Base-by-base conservation (phyloP, 139 green algal species). In the Prasinococcaceae sp. region DNA sequence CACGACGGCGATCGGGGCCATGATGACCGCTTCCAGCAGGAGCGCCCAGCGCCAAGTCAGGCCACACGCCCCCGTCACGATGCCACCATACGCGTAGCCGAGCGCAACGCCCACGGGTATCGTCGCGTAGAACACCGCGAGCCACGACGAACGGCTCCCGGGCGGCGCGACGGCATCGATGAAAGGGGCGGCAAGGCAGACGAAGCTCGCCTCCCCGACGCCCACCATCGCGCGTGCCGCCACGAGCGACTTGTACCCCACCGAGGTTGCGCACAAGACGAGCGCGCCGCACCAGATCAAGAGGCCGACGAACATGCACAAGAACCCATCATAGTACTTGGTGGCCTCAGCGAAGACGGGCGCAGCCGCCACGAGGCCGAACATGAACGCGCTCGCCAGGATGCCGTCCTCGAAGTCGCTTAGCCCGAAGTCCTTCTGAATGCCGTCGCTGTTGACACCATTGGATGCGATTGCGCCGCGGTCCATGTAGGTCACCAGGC, bases 391-490 rank as follows among this genome's bases (percentile, higher is more conserved):
- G 3, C 82, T 76, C 0, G 83, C 76, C 25, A 96, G 70, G 32
- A 94, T 53, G 0, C 89, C 88, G 64, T 95, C 85, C 61, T 92
- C 60, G n/a, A 83, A 81, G 53, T 92, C 77, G 26, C 55, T 70
- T 2, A 97, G 68, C 2, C 63, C 48, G 55, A 96, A 74, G 17
- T 65, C 66, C 64, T 64, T 33, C 23, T 55, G 24, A 12, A 46
- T n/a, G n/a, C n/a, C n/a, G n/a, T n/a, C n/a, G n/a, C 83, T 86
- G 42, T 94, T 94, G 1, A 96, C 83, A 9, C 85, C 83, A 50
- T 95, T 96, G 63, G 71, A 85, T 3, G 79, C 76, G 30, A 96
- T 41, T 46, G 3, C 25, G 74, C 85, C 86, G 68, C 87, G 54
- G 50, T 96, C 88, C 4, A 93, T 35, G 56, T 97, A 96, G 5